Conservation (phyloP, 2,329 filamentous ascomycete species). For the Fusarium nodosum region DNA sequence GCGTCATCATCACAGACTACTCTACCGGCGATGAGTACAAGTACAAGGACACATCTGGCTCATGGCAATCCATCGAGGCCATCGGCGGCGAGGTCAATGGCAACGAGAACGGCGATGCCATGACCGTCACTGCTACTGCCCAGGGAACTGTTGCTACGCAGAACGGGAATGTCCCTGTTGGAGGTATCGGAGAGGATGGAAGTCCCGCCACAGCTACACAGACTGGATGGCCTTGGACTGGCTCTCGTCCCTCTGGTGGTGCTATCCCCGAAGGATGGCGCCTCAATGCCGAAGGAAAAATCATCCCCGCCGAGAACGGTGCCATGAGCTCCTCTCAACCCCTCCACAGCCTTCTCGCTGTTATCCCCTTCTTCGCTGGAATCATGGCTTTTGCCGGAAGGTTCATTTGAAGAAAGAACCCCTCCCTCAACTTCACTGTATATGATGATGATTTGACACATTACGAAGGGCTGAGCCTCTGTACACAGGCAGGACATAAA, state of each 20-base stretch:
- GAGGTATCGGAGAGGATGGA: constrained; percentile 73
- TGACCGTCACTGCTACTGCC: constrained; percentile 68
- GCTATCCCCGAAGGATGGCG: constrained; percentile 83
- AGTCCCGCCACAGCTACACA: constrained; percentile 66
- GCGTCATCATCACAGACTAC: constrained; percentile 86
- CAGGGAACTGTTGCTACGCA: constrained; percentile 74
- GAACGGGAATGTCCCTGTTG: constrained; percentile 76
- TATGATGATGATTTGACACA: constrained; percentile 20
- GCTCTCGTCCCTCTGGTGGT: constrained; percentile 64
- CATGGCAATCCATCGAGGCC: constrained; percentile 84
- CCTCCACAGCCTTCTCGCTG: constrained; percentile 44
- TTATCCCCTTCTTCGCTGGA: constrained; percentile 49
- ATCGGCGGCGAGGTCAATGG: constrained; percentile 83
- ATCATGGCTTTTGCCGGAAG: constrained; percentile 45
- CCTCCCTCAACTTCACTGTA: constrained; percentile 13
- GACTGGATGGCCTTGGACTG: constrained; percentile 77
- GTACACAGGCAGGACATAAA: constrained; percentile 3
- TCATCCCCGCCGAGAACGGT: constrained; percentile 71
- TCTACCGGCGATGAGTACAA: constrained; percentile 88
- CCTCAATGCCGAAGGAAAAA: constrained; percentile 82
- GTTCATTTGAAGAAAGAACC: constrained; percentile 36
- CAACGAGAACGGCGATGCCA: constrained; percentile 68
- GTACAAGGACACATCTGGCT: constrained; percentile 83
- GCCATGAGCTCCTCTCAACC: constrained; percentile 57
- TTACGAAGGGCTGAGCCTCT: constrained; percentile 5